Evolutionary conservation across 192 early-diverging fungal genomes (phyloP).

Genomic region (Umbelopsis sp.): DNA sequence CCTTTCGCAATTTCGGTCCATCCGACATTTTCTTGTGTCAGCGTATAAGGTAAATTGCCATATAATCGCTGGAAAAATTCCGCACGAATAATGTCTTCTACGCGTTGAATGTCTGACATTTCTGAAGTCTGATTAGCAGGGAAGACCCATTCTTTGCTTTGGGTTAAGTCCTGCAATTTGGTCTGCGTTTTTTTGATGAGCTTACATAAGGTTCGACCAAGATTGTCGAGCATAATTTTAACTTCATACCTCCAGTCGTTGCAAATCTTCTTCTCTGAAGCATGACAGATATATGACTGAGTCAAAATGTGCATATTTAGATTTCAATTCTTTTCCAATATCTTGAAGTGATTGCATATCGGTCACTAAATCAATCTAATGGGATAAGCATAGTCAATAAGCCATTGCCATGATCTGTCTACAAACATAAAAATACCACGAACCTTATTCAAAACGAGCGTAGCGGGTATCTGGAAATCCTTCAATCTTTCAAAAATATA

Average conservation of each 20-base stretch:
- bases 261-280: constrained; percentile 26
- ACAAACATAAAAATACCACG: not conserved
- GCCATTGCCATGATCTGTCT: not conserved
- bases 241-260: constrained; percentile 31
- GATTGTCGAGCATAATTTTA: no score
- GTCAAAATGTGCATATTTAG: constrained; percentile 42
- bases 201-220: not conserved
- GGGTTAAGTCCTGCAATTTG: constrained; percentile 18
- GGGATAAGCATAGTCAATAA: not conserved
- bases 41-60: constrained; percentile 56
- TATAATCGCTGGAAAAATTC: constrained; percentile 56
- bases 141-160: constrained; percentile 54
- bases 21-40: constrained; percentile 58
- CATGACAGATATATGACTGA: constrained; percentile 41
- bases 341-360: constrained; percentile 35
- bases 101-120: constrained; percentile 52
- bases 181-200: not conserved
- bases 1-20: constrained; percentile 52
- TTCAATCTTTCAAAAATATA: constrained; percentile 50
- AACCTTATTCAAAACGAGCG: constrained; percentile 63
- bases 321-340: constrained; percentile 37
- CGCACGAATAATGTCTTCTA: constrained; percentile 63
- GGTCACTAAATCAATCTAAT: constrained; percentile 16
- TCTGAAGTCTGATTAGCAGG: constrained; percentile 50
- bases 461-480: constrained; percentile 47